Evolutionary conservation across 78 protist genomes (phyloP), one percentile per base, ranked within the genome.

Genomic region (Planoprotostelium fungivorum): DNA sequence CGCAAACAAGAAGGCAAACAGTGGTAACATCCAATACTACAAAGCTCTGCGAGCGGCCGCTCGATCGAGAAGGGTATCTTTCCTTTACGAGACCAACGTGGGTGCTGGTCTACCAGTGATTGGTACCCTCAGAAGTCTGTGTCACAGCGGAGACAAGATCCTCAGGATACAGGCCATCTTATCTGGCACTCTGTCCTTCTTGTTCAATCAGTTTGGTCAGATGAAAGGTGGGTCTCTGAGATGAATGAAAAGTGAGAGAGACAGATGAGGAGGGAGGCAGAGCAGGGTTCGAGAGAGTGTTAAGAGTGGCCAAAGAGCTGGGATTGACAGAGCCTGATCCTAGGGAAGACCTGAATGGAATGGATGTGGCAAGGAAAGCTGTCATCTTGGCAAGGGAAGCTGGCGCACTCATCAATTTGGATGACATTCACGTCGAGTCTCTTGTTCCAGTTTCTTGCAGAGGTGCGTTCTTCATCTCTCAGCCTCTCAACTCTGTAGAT

Each of bases 251-350:
- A n/a, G n/a, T n/a, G 5, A 51, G 16, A 51, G 73, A 51, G 73
- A 51, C 16, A 51, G 73, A 51, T 51, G 5, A 5, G 35, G 5
- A 5, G 16, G 86, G 87, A 29, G 0, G 25, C 38, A n/a, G 34
- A 10, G 29, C 28, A 0, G 36, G 84, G 36, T 90, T 90, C 85
- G 38, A 87, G 29, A 39, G 87, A 29, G 29, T 89, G 35, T 89
- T 91, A 0, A 23, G 34, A 34, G 36, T 34, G 29, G 96, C 96
- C 0, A 88, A 86, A 34, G 86, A 37, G 28, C 34, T 31, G 1
- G 96, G 96, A 0, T 94, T 34, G 91, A 93, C 96, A 0, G 97
- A 97, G 90, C 97, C 97, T 35, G 96, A 97, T 38, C 97, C 97
- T 0, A 88, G 96, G 36, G 97, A 97, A 51, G 98, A 97, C 89